Conservation (phyloP, 345 rosid genomes). For the Trapa bicornis region DNA sequence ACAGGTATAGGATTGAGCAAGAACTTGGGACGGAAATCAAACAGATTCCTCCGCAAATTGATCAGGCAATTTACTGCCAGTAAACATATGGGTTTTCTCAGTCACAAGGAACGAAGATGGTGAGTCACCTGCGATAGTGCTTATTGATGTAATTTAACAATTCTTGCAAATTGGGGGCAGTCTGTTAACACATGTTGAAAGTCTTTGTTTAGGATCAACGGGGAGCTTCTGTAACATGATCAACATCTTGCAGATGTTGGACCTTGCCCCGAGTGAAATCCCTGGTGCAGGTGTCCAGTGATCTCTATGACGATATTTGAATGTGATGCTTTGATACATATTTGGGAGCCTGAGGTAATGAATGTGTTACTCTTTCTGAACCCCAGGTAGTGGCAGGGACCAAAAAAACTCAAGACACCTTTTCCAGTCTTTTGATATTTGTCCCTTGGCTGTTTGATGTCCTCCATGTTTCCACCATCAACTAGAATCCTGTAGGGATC, state of each 20-base stretch:
- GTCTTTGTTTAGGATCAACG: background rate
- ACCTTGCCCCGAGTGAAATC: background rate
- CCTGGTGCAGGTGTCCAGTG: background rate
- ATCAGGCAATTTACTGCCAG: slow-evolving; percentile 86
- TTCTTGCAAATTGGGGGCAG: background rate
- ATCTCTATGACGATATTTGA: background rate
- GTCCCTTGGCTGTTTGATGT: background rate
- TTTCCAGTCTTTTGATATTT: too few relatives aligned
- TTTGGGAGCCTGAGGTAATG: background rate
- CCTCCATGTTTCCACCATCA: background rate
- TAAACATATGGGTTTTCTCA: slow-evolving; percentile 19
- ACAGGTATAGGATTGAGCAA: slow-evolving; percentile 99
- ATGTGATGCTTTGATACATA: background rate
- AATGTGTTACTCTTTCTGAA: background rate
- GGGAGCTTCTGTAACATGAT: background rate
- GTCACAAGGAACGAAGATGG: slow-evolving; percentile 18
- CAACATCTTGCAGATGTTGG: background rate
- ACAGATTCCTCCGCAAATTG: slow-evolving; percentile 94
- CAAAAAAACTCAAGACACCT: background rate
- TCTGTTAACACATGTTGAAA: background rate
- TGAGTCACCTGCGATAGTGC: slow-evolving; percentile 18
- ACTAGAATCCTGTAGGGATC: background rate
- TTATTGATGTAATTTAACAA: background rate
- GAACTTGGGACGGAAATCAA: slow-evolving; percentile 99
- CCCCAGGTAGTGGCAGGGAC: background rate